These are phyloP conservation scores for Calocybe indica DNA, from an alignment of 768 basidiomycete species.

Conservation along the genomic window DNA sequence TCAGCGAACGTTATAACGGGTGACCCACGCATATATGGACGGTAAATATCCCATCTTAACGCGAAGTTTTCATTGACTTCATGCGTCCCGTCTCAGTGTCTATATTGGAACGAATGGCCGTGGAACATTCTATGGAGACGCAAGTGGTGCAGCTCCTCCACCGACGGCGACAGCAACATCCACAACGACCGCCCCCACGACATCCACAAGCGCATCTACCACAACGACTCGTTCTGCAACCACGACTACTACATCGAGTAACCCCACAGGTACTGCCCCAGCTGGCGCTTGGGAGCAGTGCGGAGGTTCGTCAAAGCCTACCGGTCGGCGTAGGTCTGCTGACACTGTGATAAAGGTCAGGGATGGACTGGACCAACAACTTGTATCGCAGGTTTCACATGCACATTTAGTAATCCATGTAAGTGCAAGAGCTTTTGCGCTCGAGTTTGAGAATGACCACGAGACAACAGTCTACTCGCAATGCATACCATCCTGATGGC, in stretches of 20 bases:
- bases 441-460: not conserved
- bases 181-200: conserved; percentile 4
- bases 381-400: conserved; percentile 31
- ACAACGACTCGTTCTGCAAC: conserved; percentile 15
- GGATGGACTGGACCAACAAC: conserved; percentile 38
- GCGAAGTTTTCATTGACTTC: too few species aligned
- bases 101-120: conserved; percentile 61
- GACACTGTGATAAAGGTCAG: conserved; percentile 10
- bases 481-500: conserved; percentile 28
- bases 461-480: conserved; percentile 36
- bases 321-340: not conserved
- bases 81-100: conserved; percentile 27
- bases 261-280: conserved; percentile 22
- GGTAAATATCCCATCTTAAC: conserved; percentile 25
- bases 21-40: conserved; percentile 48
- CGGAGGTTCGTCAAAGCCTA: conserved; percentile 22
- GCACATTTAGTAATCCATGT: conserved; percentile 34
- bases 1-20: conserved; percentile 41
- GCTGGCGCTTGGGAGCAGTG: conserved; percentile 35
- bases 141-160: conserved; percentile 22
- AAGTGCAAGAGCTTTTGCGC: conserved; percentile 11
- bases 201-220: conserved; percentile 11
- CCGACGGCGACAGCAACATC: conserved; percentile 8
- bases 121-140: conserved; percentile 49
- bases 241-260: conserved; percentile 13